Evolutionary conservation across 352 stramenopile genomes (phyloP).

Genomic region (Pythium pyrilobum): DNA sequence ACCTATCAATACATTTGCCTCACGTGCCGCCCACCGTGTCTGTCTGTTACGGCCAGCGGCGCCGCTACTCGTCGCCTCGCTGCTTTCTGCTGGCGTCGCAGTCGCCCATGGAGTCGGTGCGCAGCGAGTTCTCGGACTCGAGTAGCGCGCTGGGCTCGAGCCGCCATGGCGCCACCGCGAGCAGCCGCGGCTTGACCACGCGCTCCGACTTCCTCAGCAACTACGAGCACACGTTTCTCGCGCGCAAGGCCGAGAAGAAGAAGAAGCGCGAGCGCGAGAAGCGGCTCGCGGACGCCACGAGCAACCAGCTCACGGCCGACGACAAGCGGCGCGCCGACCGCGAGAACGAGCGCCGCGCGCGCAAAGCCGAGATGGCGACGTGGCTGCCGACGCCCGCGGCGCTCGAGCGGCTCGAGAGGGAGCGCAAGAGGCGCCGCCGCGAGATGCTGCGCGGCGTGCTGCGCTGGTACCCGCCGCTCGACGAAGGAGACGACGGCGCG

Average conservation of each 20-base stretch:
- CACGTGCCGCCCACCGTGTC: too few relatives aligned
- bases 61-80: background rate
- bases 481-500: background rate
- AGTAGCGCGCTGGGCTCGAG: conserved; percentile 20
- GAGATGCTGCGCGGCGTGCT: conserved; percentile 37
- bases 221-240: conserved; percentile 53
- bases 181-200: conserved; percentile 26
- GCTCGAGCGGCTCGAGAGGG: conserved; percentile 28
- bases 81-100: background rate
- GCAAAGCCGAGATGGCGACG: conserved; percentile 44
- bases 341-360: conserved; percentile 40
- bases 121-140: conserved; percentile 40
- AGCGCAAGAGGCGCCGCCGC: conserved; percentile 32
- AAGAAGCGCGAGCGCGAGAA: conserved; percentile 32
- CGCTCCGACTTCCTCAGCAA: conserved; percentile 48
- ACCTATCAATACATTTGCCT: conserved; percentile 20
- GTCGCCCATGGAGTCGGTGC: conserved; percentile 29
- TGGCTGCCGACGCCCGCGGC: conserved; percentile 39
- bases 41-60: too few relatives aligned
- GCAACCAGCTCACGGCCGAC: conserved; percentile 41
- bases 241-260: conserved; percentile 47
- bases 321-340: conserved; percentile 38
- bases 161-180: conserved; percentile 19
- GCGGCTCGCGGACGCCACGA: conserved; percentile 27
- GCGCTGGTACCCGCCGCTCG: conserved; percentile 41